Evolutionary conservation across 306 rosid genomes (phyloP), one percentile per base, ranked within the genome.

Genomic region (Vicia sativa): DNA sequence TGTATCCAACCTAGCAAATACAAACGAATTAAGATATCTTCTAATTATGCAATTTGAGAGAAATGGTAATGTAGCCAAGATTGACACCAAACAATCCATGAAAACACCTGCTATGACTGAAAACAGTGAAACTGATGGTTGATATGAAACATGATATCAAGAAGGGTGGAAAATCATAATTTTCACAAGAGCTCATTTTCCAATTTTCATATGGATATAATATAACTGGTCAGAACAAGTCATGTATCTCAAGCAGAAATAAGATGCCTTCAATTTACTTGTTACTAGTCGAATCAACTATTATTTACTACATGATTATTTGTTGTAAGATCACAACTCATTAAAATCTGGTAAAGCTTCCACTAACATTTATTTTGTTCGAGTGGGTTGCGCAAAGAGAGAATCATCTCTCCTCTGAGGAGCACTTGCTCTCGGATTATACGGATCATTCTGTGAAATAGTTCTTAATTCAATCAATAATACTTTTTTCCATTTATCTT

Each of bases 1-100:
- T 84, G 84, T 86, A 90, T 74, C 98, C 98, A 75, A 92, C 96
- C 96, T 92, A 85, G 81, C 78, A 89, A 81, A 77, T 37, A 80
- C 59, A 45, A 41, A 71, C 29, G 58, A 54, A 80, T 64, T 80
- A 71, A 77, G 49, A 76, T 31, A 38, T 45, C 57, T 61, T 6
- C 7, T 39, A 46, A 48, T 38, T 9, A 35, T 34, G 15, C 42
- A 58, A 58, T 65, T 58, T 28, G 45, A 58, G 65, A 77, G 52
- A 42, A 13, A 5, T 9, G 56, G 67, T 9, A 64, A 48, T 60
- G 31, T 31, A 41, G 52, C 59, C 70, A 23, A 48, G 39, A 48
- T 49, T 49, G 68, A 67, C 44, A 23, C 44, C 25, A 73, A 12
- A 43, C 59, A 61, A 43, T 16, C 50, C 12, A 31, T 21, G 72